Conservation (phyloP, 495 filamentous ascomycete genomes). For the Podospora bellae-mahoneyi region DNA sequence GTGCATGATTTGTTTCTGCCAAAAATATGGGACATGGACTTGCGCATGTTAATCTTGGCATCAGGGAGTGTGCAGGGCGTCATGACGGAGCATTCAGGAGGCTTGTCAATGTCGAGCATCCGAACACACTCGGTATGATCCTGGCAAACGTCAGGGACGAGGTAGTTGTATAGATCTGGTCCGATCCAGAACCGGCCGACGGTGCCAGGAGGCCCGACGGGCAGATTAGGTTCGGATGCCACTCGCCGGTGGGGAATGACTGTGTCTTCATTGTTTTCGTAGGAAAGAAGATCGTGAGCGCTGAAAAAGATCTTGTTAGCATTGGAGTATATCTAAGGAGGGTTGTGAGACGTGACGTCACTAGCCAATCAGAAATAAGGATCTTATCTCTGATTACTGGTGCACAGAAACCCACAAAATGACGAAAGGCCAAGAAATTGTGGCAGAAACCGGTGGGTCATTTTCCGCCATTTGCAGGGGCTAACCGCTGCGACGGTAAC, state of each 20-base stretch:
- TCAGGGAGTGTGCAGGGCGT: neutral
- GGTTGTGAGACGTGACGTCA: neutral
- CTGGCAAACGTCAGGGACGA: neutral
- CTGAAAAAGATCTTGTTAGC: neutral
- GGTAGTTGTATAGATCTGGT: neutral
- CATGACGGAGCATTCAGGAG: neutral
- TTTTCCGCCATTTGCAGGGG: neutral
- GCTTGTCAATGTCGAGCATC: neutral
- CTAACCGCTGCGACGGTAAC: neutral
- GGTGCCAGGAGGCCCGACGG: neutral
- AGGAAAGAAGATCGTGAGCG: neutral
- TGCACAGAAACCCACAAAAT: neutral
- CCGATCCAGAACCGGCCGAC: neutral
- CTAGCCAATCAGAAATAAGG: neutral
- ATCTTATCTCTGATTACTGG: neutral
- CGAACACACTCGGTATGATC: neutral
- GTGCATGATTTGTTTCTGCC: slow-evolving; percentile 84
- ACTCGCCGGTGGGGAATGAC: neutral
- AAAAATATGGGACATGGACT: slow-evolving; percentile 80
- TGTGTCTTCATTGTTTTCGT: neutral
- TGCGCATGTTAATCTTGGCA: slow-evolving; percentile 42
- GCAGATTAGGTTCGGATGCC: neutral
- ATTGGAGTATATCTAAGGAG: neutral
- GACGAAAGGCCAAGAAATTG: neutral
- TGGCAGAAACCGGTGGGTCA: neutral